phyloP scores from a whole-genome alignment of 2,329 filamentous ascomycete genomes.

The Neoarthrinium moseri region DNA sequence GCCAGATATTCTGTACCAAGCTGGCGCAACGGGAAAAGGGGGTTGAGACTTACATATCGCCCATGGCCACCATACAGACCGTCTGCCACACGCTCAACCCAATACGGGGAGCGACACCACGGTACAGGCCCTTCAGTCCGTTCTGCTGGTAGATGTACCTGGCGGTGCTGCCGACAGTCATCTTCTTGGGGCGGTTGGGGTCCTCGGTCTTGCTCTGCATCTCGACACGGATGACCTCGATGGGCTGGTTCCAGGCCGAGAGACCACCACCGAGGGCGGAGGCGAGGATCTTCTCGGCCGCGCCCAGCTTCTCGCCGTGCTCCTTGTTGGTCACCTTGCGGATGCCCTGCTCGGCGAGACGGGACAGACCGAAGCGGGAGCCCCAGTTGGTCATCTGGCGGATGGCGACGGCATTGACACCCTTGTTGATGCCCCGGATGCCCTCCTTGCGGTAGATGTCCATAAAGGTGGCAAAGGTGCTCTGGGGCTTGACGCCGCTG shows the following conservation, averaged over 20 bases:
- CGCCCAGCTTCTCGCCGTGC: constrained; percentile 72
- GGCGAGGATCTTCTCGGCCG: constrained; percentile 85
- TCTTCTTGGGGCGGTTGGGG: constrained; percentile 97
- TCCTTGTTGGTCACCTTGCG: constrained; percentile 76
- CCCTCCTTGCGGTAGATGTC: constrained; percentile 94
- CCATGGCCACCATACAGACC: constrained; percentile 98
- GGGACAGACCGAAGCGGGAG: constrained; percentile 88
- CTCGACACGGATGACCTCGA: constrained; percentile 98
- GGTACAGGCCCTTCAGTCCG: constrained; percentile 89
- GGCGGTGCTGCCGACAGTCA: constrained; percentile 87
- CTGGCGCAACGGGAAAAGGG: no score
- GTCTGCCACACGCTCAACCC: constrained; percentile 98
- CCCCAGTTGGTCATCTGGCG: constrained; percentile 99
- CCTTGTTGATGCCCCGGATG: constrained; percentile 94
- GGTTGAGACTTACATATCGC: constrained; percentile 79
- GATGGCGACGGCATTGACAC: constrained; percentile 97
- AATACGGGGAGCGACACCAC: constrained; percentile 90
- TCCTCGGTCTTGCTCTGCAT: constrained; percentile 99
- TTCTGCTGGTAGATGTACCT: constrained; percentile 89
- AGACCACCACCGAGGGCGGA: constrained; percentile 88
- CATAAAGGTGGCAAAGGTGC: constrained; percentile 94
- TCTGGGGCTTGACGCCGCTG: constrained; percentile 77
- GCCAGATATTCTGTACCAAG: no score
- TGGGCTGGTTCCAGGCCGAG: constrained; percentile 98
- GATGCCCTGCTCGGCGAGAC: constrained; percentile 88